A percentile compares a stretch with the other conserved stretches of the same genome.
phyloP scores from a whole-genome alignment of 345 rosid species.

The Rhodamnia rubescens region DNA sequence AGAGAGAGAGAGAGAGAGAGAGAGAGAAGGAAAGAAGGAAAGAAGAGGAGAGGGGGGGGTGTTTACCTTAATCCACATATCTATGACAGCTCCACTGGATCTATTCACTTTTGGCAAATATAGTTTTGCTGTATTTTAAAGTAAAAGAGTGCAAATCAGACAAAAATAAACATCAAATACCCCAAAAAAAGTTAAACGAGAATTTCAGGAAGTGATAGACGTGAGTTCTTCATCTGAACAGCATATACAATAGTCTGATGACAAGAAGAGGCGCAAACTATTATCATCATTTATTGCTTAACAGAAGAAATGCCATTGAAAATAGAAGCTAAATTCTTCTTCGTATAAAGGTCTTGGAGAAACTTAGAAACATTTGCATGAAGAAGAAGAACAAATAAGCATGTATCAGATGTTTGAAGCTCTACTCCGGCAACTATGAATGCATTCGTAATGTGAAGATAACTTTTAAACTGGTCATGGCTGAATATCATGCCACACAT shows the following conservation, averaged over 20 bases:
- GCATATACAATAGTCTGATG: not conserved
- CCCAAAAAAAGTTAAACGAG: not conserved
- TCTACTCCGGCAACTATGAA: not conserved
- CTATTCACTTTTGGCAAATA: conserved; percentile 61
- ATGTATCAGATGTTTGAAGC: not conserved
- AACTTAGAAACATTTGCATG: not conserved
- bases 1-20: not conserved
- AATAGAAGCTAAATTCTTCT: not conserved
- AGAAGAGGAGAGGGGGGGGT: not conserved
- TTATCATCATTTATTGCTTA: not conserved
- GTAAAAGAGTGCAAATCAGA: not conserved
- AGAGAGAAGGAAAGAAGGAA: not conserved
- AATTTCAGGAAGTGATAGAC: not conserved
- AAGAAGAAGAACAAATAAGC: not conserved
- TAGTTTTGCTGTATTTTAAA: conserved; percentile 49
- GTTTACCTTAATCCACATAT: conserved; percentile 82
- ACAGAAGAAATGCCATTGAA: not conserved
- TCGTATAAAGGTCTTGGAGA: not conserved
- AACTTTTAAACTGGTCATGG: not conserved
- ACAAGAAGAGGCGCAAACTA: not conserved
- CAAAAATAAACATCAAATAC: not conserved
- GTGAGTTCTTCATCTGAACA: not conserved
- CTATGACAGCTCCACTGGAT: conserved; percentile 75
- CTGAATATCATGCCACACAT: not conserved
- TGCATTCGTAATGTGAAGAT: not conserved